Evolutionary conservation across 208 protist genomes (phyloP), one percentile per base, ranked within the genome.

Genomic region (Balamuthia mandrillaris): DNA sequence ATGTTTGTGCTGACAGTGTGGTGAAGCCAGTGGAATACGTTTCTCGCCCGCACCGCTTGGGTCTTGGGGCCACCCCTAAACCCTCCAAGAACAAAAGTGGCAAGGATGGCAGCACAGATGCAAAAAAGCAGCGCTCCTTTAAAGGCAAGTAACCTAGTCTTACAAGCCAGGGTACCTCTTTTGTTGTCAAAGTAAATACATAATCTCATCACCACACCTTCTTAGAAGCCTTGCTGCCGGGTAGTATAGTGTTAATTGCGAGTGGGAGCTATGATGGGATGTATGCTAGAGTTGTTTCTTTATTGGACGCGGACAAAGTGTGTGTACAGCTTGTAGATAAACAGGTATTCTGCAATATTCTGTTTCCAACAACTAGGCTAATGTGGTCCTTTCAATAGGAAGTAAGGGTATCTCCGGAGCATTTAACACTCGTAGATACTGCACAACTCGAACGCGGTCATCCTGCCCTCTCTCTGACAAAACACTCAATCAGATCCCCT

Each of bases 11-110:
- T n/a, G n/a, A n/a, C 45, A 78, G 44, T 56, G 49, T 81, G 6
- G 72, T 81, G 0, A 58, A 81, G 51, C 72, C 72, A 14, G 51
- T 81, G 35, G 72, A 81, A 52, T 81, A 65, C 37, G 33, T 81
- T 27, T 9, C 72, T 33, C 72, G 72, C 5, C 72, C 39, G 21
- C 49, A 81, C 33, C n/a, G 72, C 12, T 37, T 63, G 49, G 72
- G 72, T 7, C 72, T 81, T 16, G 72, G 72, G 10, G 72, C 72
- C 49, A 27, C 68, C 6, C 68, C 68, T 29, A 45, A 77, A 31
- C 68, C 68, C n/a, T 41, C n/a, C 41, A 77, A 77, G 14, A 77
- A 77, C 44, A 49, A 54, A 29, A 58, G 33, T 29, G 56, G 49
- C 68, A 77, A 77, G 68, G 44, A 39, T 14, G 68, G 68, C 37